Base-by-base conservation (phyloP, 257 asterid genomes). In the Solanum peruvianum region DNA sequence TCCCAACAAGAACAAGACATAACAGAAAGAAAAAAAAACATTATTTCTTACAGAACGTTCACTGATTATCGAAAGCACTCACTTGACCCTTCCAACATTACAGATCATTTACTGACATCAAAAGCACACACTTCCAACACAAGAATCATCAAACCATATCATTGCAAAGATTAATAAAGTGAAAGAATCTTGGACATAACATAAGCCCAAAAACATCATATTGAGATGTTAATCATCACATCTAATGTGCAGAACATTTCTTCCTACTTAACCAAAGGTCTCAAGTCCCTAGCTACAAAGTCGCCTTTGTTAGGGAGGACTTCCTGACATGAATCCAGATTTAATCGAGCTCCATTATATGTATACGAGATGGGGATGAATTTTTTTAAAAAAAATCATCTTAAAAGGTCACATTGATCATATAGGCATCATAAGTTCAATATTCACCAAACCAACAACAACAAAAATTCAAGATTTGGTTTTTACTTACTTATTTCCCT, bases 401-500 rank as follows among this genome's bases (percentile, higher is more conserved):
- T 45, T 45, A 78, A 77, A 69, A 21, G 67, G 67, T 25, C 58
- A 75, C 83, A 76, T 76, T 76, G 58, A 42, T 76, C 37, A 21
- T 39, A 39, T 75, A 75, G 10, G 11, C 11, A 72, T 72, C 16
- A 11, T 4, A 76, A 41, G 84, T 80, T 80, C 29, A 47, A 49
- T 3, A 80, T 77, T 76, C 64, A 78, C 64, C 39, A 78, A 78
- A 78, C 42, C 14, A 78, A 60, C 14, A 9, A 60, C 29, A 56
- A 58, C 11, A 16, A 82, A 13, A 45, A 13, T n/a, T 10, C 9
- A 58, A 20, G 66, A 4, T 47, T 81, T 41, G 9, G 69, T 70
- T 64, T 56, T 16, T 20, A 90, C 98, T 92, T 84, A 96, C 99
- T 92, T 95, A 90, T 95, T 96, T 87, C 98, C 99, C 89, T 95